Percentiles rank a stretch among this genome's conserved stretches.
Evolutionary conservation across 805 yeast species (phyloP).

Genomic region (Spathaspora hagerdaliae): DNA sequence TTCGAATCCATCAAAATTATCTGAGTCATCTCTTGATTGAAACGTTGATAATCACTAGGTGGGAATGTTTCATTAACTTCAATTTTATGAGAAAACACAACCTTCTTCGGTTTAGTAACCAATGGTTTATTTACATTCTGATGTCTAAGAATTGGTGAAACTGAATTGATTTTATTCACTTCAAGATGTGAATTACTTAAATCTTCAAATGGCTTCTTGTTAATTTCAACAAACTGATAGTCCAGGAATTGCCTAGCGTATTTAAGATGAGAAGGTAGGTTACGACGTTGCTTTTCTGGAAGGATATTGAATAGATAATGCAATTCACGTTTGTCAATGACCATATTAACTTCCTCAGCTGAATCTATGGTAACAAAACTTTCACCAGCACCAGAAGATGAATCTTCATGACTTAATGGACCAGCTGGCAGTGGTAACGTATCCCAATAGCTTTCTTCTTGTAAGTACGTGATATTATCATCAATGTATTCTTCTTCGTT

Average conservation of each 20-base stretch:
- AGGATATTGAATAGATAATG: slow-evolving; percentile 19
- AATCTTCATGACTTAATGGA: no score
- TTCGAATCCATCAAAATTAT: slow-evolving; percentile 47
- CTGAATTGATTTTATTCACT: background rate
- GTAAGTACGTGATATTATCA: slow-evolving; percentile 26
- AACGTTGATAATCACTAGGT: slow-evolving; percentile 49
- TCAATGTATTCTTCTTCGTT: slow-evolving; percentile 17
- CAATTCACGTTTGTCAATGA: slow-evolving; percentile 23
- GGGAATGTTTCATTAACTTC: slow-evolving; percentile 51
- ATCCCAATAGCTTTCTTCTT: slow-evolving; percentile 1
- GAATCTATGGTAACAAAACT: no score
- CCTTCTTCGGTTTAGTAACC: slow-evolving; percentile 20
- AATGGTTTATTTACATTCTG: background rate
- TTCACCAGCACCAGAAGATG: no score
- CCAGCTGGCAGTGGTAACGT: no score
- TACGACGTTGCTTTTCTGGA: slow-evolving; percentile 18
- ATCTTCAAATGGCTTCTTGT: slow-evolving; percentile 28
- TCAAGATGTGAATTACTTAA: slow-evolving; percentile 4
- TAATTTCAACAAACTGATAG: slow-evolving; percentile 25
- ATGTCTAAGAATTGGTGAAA: background rate
- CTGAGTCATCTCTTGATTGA: slow-evolving; percentile 49
- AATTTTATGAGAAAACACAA: slow-evolving; percentile 45
- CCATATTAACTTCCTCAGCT: slow-evolving; percentile 11
- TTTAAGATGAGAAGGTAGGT: slow-evolving; percentile 30
- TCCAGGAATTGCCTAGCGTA: slow-evolving; percentile 35